A percentile compares a stretch with the other conserved stretches of the same genome.
phyloP scores from a whole-genome alignment of 495 filamentous ascomycete species.

The Tricharina praecox region DNA sequence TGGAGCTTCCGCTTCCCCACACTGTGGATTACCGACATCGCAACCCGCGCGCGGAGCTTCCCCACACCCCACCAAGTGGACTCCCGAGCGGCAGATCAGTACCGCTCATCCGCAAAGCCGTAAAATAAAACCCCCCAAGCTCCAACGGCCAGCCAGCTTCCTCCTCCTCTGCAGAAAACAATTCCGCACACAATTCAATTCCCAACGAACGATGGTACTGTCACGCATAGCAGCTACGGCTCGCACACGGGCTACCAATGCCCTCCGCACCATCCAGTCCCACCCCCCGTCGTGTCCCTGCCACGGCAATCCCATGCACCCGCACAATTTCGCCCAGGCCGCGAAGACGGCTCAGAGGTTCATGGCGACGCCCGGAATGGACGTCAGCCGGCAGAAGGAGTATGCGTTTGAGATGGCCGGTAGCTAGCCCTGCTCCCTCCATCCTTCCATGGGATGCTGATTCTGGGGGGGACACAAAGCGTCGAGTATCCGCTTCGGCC shows the following conservation, averaged over 20 bases:
- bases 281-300: constrained; percentile 86
- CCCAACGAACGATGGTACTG: no score
- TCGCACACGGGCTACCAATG: constrained; percentile 57
- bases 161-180: neutral
- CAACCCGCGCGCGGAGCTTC: no score
- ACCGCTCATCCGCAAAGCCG: neutral
- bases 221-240: constrained; percentile 36
- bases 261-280: constrained; percentile 75
- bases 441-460: neutral
- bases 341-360: constrained; percentile 21
- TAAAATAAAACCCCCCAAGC: neutral
- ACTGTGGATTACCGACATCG: neutral
- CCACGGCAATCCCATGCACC: constrained; percentile 66
- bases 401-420: constrained; percentile 94
- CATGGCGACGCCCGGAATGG: constrained; percentile 11
- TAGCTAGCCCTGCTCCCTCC: neutral
- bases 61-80: neutral
- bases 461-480: constrained; percentile 33
- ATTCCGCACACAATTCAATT: neutral
- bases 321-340: constrained; percentile 35
- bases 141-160: neutral
- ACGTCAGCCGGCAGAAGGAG: constrained; percentile 46
- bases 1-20: neutral
- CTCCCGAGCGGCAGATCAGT: neutral
- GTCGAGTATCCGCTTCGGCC: constrained; percentile 81